Percentiles rank a stretch among this genome's conserved stretches.
Evolutionary conservation across 1,139 yeast genomes (phyloP).

Genomic region (Torulaspora globosa): DNA sequence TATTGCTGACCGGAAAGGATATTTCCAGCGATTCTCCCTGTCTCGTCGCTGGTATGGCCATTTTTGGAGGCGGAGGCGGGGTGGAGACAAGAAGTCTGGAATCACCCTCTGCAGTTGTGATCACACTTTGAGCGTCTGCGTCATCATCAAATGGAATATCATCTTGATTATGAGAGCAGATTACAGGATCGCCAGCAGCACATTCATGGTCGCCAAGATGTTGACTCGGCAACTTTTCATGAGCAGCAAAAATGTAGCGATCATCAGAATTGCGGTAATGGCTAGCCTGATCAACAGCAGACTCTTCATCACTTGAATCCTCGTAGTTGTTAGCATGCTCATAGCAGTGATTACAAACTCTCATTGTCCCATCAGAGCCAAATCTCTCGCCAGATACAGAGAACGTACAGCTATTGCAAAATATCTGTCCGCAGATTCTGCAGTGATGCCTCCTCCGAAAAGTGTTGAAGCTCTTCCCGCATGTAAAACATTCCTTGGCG

Average conservation of each 20-base stretch:
- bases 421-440: conserved; percentile 91
- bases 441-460: conserved; percentile 94
- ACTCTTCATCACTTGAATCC: conserved; percentile 64
- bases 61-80: conserved; percentile 66
- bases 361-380: conserved; percentile 61
- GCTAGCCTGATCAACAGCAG: conserved; percentile 11
- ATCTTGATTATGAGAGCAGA: conserved; percentile 16
- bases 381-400: conserved; percentile 74
- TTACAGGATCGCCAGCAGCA: conserved; percentile 4
- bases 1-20: conserved; percentile 40
- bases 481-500: conserved; percentile 74
- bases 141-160: conserved; percentile 28
- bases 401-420: conserved; percentile 81
- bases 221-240: conserved; percentile 6
- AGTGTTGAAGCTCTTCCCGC: conserved; percentile 66
- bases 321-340: conserved; percentile 56
- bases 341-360: conserved; percentile 78
- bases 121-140: conserved; percentile 35
- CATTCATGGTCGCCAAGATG: conserved; percentile 2
- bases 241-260: conserved; percentile 9
- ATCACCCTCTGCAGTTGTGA: conserved; percentile 34
- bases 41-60: conserved; percentile 81
- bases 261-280: conserved; percentile 11
- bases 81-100: conserved; percentile 36
- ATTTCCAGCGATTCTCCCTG: conserved; percentile 77